Percentiles rank a stretch among this genome's conserved stretches.
Evolutionary conservation across 176 grass and related monocot species (phyloP).

Genomic region (Saccharum officinarum): DNA sequence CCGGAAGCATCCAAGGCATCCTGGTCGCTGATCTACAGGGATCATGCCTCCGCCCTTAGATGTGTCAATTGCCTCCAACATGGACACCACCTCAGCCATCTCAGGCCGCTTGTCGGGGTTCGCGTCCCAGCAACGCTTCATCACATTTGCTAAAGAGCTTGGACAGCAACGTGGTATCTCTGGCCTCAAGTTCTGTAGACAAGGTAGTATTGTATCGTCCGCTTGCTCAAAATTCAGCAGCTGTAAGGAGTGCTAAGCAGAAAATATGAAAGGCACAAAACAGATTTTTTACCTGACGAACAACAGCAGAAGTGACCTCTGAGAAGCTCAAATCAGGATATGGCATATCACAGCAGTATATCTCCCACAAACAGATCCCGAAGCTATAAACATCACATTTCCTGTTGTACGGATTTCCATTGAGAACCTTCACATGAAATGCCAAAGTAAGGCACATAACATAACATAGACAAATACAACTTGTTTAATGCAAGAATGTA

Average conservation of each 20-base stretch:
- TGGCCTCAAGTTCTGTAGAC: constrained; percentile 79
- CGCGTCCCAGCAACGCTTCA: constrained; percentile 93
- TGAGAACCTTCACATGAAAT: constrained; percentile 80
- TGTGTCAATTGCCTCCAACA: constrained; percentile 89
- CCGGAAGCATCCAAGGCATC: constrained; percentile 73
- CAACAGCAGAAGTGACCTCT: constrained; percentile 87
- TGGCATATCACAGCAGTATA: constrained; percentile 98
- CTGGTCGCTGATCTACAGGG: constrained; percentile 60
- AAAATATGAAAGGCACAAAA: neutral
- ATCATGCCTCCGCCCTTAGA: constrained; percentile 95
- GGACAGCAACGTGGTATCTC: constrained; percentile 96
- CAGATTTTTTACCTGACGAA: constrained; percentile 73
- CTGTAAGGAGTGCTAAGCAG: neutral
- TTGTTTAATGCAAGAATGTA: neutral
- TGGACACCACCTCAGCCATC: constrained; percentile 78
- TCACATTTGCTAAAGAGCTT: constrained; percentile 72
- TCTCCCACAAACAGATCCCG: constrained; percentile 90
- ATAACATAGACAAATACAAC: neutral
- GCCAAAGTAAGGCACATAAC: constrained; percentile 1
- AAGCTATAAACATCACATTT: constrained; percentile 99
- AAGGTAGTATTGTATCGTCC: neutral
- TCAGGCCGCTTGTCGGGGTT: constrained; percentile 83
- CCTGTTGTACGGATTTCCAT: constrained; percentile 89
- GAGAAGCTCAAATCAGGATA: constrained; percentile 94
- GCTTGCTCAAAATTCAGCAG: neutral